Base-by-base conservation (phyloP, 139 green algal species). In the Volvox reticuliferus region DNA sequence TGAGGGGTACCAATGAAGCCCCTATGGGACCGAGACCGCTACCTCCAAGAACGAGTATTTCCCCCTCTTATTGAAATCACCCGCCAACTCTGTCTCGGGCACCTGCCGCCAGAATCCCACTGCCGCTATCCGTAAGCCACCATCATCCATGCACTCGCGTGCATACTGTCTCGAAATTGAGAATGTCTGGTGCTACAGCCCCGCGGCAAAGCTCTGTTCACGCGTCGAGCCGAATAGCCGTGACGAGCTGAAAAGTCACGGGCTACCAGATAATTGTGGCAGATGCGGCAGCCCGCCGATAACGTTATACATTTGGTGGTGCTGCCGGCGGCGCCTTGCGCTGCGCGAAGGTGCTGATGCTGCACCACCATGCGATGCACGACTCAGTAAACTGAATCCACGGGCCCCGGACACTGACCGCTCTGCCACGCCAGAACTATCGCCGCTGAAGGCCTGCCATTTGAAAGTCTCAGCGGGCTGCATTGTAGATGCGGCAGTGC, bases 121-220 rank as follows among this genome's bases (percentile, higher is more conserved):
- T 9, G 44, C 44, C 44, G 44, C 44, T 55, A 55, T 55, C 44
- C 44, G 44, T 55, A 5, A 55, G 44, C 44, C 44, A 55, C 44
- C 44, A 55, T 9, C 9, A 55, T 55, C 44, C 44, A 55, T 55
- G 5, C 44, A 55, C 9, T 9, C 44, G 9, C 9, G 44, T 9
- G 44, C 9, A 9, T 55, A 9, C 44, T 9, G 44, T 9, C 44
- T 55, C 44, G 9, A 55, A 55, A 55, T 55, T 55, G 44, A 9
- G 5, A 55, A 9, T 55, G 44, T 55, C 44, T 55, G 5, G n/a
- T 67, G 21, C 20, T 80, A 18, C 36, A 89, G 65, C 26, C 83
- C 83, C 36, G 36, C 67, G 12, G 65, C 80, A 68, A 89, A 89
- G 83, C 67, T 81, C 83, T 89, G 83, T 6, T 63, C 67, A 3